phyloP scores from a whole-genome alignment of 2,329 filamentous ascomycete species.

The Botrytis squamosa region DNA sequence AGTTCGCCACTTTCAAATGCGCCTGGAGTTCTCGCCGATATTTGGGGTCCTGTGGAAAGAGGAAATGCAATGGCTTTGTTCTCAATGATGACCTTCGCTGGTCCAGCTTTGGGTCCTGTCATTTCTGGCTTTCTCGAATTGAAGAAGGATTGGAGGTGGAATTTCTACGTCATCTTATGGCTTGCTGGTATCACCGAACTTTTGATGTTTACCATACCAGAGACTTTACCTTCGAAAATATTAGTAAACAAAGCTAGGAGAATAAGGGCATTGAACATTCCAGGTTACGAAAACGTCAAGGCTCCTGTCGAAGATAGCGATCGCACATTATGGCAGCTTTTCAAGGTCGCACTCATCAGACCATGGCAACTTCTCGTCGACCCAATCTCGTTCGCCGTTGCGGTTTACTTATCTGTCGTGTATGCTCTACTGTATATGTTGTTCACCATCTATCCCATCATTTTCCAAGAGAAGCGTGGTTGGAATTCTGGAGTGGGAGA shows the following conservation, averaged over 20 bases:
- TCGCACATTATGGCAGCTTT: constrained; percentile 48
- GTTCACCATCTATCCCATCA: constrained; percentile 37
- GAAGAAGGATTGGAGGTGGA: constrained; percentile 53
- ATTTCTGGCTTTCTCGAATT: constrained; percentile 57
- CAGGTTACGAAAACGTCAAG: constrained; percentile 52
- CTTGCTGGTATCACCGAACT: constrained; percentile 43
- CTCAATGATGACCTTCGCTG: constrained; percentile 60
- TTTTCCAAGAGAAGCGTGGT: constrained; percentile 42
- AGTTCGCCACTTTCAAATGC: constrained; percentile 61
- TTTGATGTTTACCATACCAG: constrained; percentile 57
- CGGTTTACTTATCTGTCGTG: constrained; percentile 69
- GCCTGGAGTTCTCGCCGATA: constrained; percentile 61
- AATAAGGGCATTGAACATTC: constrained; percentile 49
- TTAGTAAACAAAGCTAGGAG: constrained; percentile 54
- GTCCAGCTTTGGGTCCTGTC: constrained; percentile 49
- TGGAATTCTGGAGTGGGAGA: constrained; percentile 54
- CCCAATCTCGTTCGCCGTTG: constrained; percentile 79
- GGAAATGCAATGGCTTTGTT: constrained; percentile 63
- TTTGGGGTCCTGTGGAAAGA: constrained; percentile 53
- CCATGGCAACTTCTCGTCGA: constrained; percentile 90
- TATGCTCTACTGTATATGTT: constrained; percentile 37
- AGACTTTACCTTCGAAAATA: constrained; percentile 53
- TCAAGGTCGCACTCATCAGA: constrained; percentile 81
- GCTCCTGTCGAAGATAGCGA: constrained; percentile 63
- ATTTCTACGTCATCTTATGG: constrained; percentile 49